Percentiles rank a stretch among this genome's conserved stretches.
Conservation (phyloP, 2,329 filamentous ascomycete species). For the Blastomyces silverae region DNA sequence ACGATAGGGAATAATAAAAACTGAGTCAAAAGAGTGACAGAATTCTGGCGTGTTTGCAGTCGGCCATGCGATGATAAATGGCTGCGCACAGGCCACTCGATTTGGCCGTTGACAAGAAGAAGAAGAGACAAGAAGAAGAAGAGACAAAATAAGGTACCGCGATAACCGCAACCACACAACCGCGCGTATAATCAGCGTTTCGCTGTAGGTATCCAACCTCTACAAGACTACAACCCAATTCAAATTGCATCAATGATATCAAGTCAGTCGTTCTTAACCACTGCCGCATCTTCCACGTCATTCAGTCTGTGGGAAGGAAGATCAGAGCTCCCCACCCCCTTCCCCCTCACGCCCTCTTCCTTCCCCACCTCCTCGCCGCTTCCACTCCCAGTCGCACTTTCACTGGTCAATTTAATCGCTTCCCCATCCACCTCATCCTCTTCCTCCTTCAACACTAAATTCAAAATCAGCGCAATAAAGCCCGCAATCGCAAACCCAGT, state of each 20-base stretch:
- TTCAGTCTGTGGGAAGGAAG: not conserved
- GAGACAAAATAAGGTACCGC: not conserved
- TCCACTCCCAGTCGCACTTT: not conserved
- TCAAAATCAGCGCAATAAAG: constrained; percentile 64
- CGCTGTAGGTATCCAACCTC: not conserved
- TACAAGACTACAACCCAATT: not conserved
- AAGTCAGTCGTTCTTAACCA: constrained; percentile 1
- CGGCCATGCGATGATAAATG: not conserved
- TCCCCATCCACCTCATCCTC: constrained; percentile 43
- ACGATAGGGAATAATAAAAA: not conserved
- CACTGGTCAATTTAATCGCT: not conserved
- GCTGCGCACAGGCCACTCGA: no score
- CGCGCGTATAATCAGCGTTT: not conserved
- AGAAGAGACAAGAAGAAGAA: no score
- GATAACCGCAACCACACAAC: not conserved
- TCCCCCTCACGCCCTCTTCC: not conserved
- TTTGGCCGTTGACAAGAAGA: no score
- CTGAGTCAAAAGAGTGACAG: not conserved
- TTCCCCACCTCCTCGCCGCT: not conserved
- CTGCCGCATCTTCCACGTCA: not conserved
- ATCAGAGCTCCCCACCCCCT: not conserved
- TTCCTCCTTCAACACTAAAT: constrained; percentile 66
- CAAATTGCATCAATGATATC: not conserved
- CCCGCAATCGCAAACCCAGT: constrained; percentile 59
- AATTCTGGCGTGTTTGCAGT: no score